A percentile compares a stretch with the other conserved stretches of the same genome.
Evolutionary conservation across 2,329 filamentous ascomycete genomes (phyloP).

Genomic region (Annulohypoxylon truncatum): DNA sequence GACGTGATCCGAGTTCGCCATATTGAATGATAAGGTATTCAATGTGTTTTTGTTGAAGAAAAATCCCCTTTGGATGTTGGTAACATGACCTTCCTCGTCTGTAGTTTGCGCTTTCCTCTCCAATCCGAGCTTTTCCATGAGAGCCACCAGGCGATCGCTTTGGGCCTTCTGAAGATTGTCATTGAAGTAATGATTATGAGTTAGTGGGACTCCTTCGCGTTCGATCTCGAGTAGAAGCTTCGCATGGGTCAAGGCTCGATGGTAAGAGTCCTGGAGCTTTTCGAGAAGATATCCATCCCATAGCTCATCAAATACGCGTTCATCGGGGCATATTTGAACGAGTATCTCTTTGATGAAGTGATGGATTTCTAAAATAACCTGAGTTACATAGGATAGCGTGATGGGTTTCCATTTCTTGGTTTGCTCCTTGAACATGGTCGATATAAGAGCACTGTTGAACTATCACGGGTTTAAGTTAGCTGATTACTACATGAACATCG

Average conservation of each 20-base stretch:
- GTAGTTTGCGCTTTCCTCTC: background rate
- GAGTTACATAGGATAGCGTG: conserved; percentile 57
- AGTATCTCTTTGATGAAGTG: conserved; percentile 58
- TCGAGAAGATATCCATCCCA: conserved; percentile 55
- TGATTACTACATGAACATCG: background rate
- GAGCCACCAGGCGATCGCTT: conserved; percentile 36
- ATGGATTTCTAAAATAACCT: conserved; percentile 58
- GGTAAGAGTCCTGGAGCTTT: conserved; percentile 56
- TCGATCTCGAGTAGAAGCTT: conserved; percentile 63
- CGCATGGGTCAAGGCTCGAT: conserved; percentile 57
- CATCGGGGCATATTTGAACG: conserved; percentile 55
- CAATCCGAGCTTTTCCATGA: conserved; percentile 30
- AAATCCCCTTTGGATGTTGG: conserved; percentile 15
- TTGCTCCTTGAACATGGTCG: conserved; percentile 60
- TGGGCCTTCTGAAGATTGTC: conserved; percentile 47
- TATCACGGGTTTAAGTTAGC: conserved; percentile 13
- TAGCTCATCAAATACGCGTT: conserved; percentile 54
- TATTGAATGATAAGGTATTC: conserved; percentile 43
- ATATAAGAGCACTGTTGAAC: conserved; percentile 48
- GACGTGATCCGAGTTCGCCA: conserved; percentile 50
- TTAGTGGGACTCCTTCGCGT: conserved; percentile 56
- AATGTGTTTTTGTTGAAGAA: conserved; percentile 41
- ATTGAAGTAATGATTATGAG: conserved; percentile 64
- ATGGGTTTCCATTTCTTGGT: conserved; percentile 60
- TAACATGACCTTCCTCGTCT: background rate